phyloP scores from a whole-genome alignment of 1,284 basidiomycete genomes.

The Xanthoconium separans region DNA sequence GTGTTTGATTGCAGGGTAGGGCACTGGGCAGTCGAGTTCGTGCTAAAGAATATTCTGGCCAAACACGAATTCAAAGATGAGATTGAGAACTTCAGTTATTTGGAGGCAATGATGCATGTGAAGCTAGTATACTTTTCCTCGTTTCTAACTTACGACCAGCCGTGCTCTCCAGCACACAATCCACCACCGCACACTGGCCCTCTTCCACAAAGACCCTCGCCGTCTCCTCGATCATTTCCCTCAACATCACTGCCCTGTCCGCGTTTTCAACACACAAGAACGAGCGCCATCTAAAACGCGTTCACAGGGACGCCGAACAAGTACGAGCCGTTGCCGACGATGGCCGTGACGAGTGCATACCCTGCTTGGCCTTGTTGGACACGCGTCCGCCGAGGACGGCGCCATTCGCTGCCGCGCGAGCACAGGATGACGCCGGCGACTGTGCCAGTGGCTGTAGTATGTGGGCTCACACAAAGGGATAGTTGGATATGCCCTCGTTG shows the following conservation, averaged over 20 bases:
- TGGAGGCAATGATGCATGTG: slow-evolving; percentile 19
- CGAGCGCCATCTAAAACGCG: slow-evolving; percentile 68
- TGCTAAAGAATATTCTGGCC: slow-evolving; percentile 19
- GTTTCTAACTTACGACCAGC: too few species aligned
- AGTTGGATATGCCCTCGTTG: slow-evolving; percentile 66
- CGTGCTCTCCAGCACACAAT: too few species aligned
- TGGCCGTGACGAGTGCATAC: slow-evolving; percentile 52
- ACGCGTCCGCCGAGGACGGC: slow-evolving; percentile 46
- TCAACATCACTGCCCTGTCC: slow-evolving; percentile 37
- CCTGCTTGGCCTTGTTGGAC: slow-evolving; percentile 25
- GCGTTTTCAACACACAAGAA: slow-evolving; percentile 18
- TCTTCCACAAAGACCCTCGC: slow-evolving; percentile 56
- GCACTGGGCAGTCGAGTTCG: slow-evolving; percentile 10
- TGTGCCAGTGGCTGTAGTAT: slow-evolving; percentile 55
- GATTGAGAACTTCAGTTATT: slow-evolving; percentile 11
- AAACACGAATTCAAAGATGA: slow-evolving; percentile 14
- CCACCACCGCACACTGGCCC: too few species aligned
- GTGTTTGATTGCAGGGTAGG: slow-evolving; percentile 8
- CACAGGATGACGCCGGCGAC: slow-evolving; percentile 48
- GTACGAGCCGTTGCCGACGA: slow-evolving; percentile 70
- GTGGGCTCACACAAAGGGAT: slow-evolving; percentile 52
- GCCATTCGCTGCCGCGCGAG: slow-evolving; percentile 62
- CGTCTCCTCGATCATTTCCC: slow-evolving; percentile 47
- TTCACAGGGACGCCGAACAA: slow-evolving; percentile 66
- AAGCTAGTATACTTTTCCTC: too few species aligned